Conservation (phyloP, 2,329 filamentous ascomycete genomes). For the Cercospora beticola region DNA sequence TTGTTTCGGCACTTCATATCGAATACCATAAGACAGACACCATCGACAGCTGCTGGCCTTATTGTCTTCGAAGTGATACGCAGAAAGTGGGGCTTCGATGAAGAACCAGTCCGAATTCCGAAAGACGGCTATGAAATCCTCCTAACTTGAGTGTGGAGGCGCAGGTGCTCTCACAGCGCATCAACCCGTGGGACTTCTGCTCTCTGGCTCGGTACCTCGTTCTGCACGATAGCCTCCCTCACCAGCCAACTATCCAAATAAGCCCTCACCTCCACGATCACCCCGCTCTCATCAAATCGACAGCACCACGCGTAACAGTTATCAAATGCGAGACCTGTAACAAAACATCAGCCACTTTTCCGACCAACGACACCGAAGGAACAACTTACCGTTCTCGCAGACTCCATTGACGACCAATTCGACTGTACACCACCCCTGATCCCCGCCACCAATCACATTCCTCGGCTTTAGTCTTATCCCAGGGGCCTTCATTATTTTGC, state of each 20-base stretch:
- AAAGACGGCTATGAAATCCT: constrained; percentile 72
- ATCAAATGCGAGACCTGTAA: constrained; percentile 22
- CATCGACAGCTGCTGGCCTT: constrained; percentile 72
- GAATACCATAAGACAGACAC: constrained; percentile 71
- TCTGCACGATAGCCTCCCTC: constrained; percentile 22
- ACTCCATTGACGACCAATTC: constrained; percentile 21
- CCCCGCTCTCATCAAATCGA: constrained; percentile 21
- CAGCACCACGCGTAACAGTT: constrained; percentile 26
- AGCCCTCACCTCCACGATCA: constrained; percentile 25
- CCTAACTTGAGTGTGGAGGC: constrained; percentile 47
- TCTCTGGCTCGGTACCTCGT: constrained; percentile 17
- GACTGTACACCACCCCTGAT: constrained; percentile 22
- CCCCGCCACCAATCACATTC: constrained; percentile 26
- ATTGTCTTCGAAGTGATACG: constrained; percentile 77
- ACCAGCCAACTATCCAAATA: constrained; percentile 26
- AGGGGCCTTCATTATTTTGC: constrained; percentile 20
- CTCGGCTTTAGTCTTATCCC: constrained; percentile 19
- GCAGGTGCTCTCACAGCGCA: neutral
- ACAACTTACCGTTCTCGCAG: constrained; percentile 20
- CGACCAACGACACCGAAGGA: too few species aligned
- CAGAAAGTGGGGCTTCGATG: constrained; percentile 66
- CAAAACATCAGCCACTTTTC: neutral
- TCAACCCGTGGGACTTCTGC: constrained; percentile 15
- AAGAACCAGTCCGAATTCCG: constrained; percentile 63
- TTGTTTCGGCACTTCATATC: constrained; percentile 71